Conservation (phyloP, 2,329 filamentous ascomycete species). For the Verticillium tricorpus region DNA sequence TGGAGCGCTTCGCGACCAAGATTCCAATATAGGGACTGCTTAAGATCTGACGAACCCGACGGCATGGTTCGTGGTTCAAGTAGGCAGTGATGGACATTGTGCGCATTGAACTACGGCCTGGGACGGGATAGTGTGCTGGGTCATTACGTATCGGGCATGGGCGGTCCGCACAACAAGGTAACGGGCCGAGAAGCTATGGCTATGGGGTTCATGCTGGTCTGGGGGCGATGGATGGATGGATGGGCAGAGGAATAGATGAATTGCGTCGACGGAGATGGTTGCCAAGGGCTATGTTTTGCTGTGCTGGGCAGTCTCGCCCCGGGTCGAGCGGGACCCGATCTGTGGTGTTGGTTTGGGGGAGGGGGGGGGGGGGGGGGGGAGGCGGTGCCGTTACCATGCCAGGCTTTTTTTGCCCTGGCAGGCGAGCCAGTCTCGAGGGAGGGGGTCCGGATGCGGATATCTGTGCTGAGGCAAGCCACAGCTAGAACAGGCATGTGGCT, state of each 20-base stretch:
- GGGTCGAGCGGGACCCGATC: too few species aligned
- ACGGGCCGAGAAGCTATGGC: not conserved
- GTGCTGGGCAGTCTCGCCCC: not conserved
- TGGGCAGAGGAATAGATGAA: slow-evolving; percentile 13
- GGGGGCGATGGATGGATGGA: not conserved
- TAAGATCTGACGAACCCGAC: not conserved
- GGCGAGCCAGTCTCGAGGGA: too few species aligned
- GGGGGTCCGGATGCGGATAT: too few species aligned
- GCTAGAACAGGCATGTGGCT: too few species aligned
- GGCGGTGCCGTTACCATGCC: too few species aligned
- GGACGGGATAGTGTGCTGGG: slow-evolving; percentile 5
- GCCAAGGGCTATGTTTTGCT: slow-evolving; percentile 7
- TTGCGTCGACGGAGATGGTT: slow-evolving; percentile 11
- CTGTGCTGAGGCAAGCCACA: too few species aligned
- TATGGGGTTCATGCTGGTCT: not conserved
- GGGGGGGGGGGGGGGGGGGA: too few species aligned
- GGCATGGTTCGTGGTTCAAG: not conserved
- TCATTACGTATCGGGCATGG: slow-evolving; percentile 3
- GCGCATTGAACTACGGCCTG: slow-evolving; percentile 2
- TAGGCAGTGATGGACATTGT: not conserved
- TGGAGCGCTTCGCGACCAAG: too few species aligned
- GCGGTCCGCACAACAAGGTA: not conserved
- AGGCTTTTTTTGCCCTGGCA: too few species aligned
- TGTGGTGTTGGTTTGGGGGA: too few species aligned
- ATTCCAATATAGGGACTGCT: not conserved